Base-by-base conservation (phyloP, 2,329 filamentous ascomycete genomes). In the Erysiphe pulchra region DNA sequence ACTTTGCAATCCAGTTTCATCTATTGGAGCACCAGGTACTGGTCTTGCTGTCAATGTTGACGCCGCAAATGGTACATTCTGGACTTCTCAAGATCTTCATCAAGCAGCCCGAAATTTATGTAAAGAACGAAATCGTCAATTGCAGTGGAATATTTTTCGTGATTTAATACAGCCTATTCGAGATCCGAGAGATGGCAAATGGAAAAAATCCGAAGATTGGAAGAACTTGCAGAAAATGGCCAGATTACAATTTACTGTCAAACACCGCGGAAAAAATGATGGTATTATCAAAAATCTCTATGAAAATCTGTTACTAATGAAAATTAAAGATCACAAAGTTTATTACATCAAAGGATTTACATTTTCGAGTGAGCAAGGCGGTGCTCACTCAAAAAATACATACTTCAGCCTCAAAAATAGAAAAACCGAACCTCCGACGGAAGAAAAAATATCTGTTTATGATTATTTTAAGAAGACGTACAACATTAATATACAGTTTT, bases 21-120 rank as follows among this genome's bases (percentile, higher is more conserved):
- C 52, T 24, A 28, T 48, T 47, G 51, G 51, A 33, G 42, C 57
- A 50, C 51, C 57, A 31, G 41, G 71, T 31, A 69, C 72, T 24
- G 73, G 73, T 9, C 67, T 95, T 6, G 74, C 80, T 0, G 65
- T 98, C 57, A 95, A 94, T 53, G 75, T 92, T 11, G 87, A 98
- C 55, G 80, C 93, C 30, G 79, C 86, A 47, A 93, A 95, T 57
- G 81, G 83, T 0, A 81, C 80, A 12, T 98, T 98, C 63, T 95
- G 82, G 79, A 68, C 65, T 34, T 48, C 60, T 1, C 57, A 60
- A 30, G 58, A 61, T 37, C 48, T 67, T 13, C 52, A 55, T 14
- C 51, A 57, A 17, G 54, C 59, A 45, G 61, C 59, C 39, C 49
- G 59, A 1, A 56, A 60, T 44, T 47, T 55, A 12, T 52, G 52